phyloP scores from a whole-genome alignment of 1,284 basidiomycete genomes.

The Agroathelia rolfsii region DNA sequence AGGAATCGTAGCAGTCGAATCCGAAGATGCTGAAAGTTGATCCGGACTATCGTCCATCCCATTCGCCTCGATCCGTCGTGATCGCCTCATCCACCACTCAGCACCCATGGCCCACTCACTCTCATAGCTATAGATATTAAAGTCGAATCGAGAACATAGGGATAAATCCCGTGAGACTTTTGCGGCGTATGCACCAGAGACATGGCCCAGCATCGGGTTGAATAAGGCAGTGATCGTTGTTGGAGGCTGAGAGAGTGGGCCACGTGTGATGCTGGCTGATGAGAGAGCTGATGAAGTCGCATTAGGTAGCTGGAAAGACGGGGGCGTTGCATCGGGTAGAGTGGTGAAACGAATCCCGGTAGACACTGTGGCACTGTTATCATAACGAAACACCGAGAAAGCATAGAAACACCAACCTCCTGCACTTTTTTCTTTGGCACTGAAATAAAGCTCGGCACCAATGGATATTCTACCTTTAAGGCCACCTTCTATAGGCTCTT shows the following conservation, averaged over 20 bases:
- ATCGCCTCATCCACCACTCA: conserved; percentile 81
- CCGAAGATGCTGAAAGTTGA: conserved; percentile 6
- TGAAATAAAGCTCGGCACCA: conserved; percentile 92
- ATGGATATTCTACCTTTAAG: conserved; percentile 83
- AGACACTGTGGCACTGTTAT: conserved; percentile 50
- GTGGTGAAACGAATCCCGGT: conserved; percentile 91
- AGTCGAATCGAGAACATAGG: conserved; percentile 86
- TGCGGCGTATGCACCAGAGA: conserved; percentile 87
- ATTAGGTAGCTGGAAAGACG: conserved; percentile 42
- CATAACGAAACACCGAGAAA: neutral
- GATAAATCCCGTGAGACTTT: conserved; percentile 82
- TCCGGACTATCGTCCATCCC: conserved; percentile 16
- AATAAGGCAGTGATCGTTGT: conserved; percentile 92
- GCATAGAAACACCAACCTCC: conserved; percentile 53
- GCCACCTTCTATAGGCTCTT: conserved; percentile 84
- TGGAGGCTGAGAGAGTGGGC: conserved; percentile 59
- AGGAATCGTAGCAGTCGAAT: conserved; percentile 9
- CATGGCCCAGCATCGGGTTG: conserved; percentile 94
- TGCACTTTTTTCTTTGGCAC: conserved; percentile 85
- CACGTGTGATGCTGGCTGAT: conserved; percentile 19
- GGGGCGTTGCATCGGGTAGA: conserved; percentile 65
- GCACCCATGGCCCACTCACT: conserved; percentile 93
- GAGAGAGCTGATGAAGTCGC: conserved; percentile 27
- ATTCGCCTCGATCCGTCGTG: conserved; percentile 18
- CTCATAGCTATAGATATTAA: conserved; percentile 95